Base-by-base conservation (phyloP, 331 rosid genomes). In the Pyracantha coccinea region DNA sequence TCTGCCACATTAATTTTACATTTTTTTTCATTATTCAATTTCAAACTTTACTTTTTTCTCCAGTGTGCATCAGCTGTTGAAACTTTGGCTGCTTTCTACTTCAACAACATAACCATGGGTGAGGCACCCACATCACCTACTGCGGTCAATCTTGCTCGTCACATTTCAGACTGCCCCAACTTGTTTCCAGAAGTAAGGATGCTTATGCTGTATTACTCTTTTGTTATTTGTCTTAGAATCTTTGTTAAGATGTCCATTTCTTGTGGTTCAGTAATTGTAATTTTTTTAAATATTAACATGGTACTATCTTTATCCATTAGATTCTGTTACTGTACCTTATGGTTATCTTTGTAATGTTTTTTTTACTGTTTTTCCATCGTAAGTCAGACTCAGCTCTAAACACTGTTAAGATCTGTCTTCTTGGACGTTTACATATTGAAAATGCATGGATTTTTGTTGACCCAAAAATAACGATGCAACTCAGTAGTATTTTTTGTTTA, bases 51-150 rank as follows among this genome's bases (percentile, higher is more conserved):
- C 75, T 71, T 82, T 75, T 57, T 71, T 55, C 78, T 78, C 69
- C 96, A 95, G 99, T 95, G 99, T 85, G 99, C 99, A 53, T 95
- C 99, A 32, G 91, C 99, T 84, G 93, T 95, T 72, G 99, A 95
- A 79, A 90, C 89, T 78, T 68, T 95, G 92, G 99, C 96, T 77
- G 96, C 96, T 75, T 92, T 81, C 86, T 95, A 90, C 81, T 95
- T 95, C 84, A 95, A 90, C 87, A 95, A 92, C 85, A 89, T 92
- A 71, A 86, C 96, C 10, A 81, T 87, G 99, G 99, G 99, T 66
- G 99, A 95, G 89, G 92, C 89, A 64, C 97, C 92, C 27, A 88
- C 89, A 80, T 85, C 86, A 62, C 88, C 93, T 38, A 88, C 97
- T 52, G 88, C 99, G 4, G 79, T 88, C 68, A 95, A 89, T 81